Base-by-base conservation (phyloP, 257 asterid species). In the Paulownia fortunei region DNA sequence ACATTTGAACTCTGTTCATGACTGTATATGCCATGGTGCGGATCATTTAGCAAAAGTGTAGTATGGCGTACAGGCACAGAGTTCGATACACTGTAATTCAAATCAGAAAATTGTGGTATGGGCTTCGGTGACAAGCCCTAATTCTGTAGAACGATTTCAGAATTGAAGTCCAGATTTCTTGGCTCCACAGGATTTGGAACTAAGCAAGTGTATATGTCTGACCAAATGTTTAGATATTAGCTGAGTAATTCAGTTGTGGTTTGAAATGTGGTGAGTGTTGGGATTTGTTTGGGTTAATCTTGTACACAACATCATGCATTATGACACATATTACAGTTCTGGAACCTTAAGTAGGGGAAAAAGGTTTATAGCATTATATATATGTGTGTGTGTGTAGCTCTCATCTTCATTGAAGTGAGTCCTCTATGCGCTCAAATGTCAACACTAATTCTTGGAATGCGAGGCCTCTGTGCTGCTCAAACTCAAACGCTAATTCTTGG, bases 401-500 rank as follows among this genome's bases (percentile, higher is more conserved):
- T 71, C 69, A 30, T 54, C 46, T 23, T 58, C 8, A 21, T 66
- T 55, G 69, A 41, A 67, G 18, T 54, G 41, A n/a, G 71, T 44
- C 18, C 39, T 30, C 59, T 52, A 23, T 54, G 54, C 64, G 58
- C 58, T 56, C 54, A n/a, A 60, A 58, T 54, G 51, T 5, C 32
- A 15, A 54, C 11, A 54, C 54, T 32, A 61, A 46, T 69, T 77
- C 37, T 18, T 18, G 30, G 74, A 58, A 36, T 23, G 36, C 11
- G 74, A 55, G 56, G 63, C 36, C 54, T 66, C 60, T 52, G 37
- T 26, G 73, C 27, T 66, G 74, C 58, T 68, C 47, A 7, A 62
- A 44, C 16, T 12, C 1, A 21, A 49, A 59, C 6, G 6, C 65
- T 49, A 54, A 51, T 15, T 76, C 8, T 37, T 19, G 27, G n/a